phyloP scores from a whole-genome alignment of 2,329 filamentous ascomycete species.

The Bipolaris bicolor region DNA sequence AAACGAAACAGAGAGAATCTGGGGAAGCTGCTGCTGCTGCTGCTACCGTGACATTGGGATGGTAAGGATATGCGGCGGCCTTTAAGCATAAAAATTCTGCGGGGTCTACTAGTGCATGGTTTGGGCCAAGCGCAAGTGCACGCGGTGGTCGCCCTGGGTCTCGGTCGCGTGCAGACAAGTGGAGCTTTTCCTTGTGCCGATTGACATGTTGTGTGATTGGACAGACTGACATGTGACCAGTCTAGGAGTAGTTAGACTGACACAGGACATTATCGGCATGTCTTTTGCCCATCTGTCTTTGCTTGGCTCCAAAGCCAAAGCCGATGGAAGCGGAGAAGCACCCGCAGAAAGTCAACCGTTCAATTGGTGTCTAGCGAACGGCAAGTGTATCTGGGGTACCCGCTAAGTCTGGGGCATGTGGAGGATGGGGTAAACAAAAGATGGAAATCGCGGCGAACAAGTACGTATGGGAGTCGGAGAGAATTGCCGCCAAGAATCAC shows the following conservation, averaged over 20 bases:
- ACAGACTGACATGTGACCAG: constrained; percentile 13
- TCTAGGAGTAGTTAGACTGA: constrained; percentile 18
- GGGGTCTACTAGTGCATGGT: constrained; percentile 21
- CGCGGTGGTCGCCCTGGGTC: constrained; percentile 15
- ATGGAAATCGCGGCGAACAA: constrained; percentile 1
- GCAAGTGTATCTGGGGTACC: not conserved
- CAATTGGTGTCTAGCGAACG: not conserved
- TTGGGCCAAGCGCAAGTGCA: constrained; percentile 16
- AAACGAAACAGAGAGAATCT: constrained; percentile 13
- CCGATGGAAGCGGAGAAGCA: constrained; percentile 8
- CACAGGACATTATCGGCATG: not conserved
- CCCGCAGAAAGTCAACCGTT: constrained; percentile 1
- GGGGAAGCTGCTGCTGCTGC: constrained; percentile 24
- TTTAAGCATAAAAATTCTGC: constrained; percentile 35
- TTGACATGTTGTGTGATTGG: constrained; percentile 20
- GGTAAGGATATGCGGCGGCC: constrained; percentile 22
- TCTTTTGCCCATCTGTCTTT: constrained; percentile 9
- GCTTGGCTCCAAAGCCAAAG: constrained; percentile 8
- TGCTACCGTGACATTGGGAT: constrained; percentile 18
- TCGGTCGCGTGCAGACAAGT: constrained; percentile 28
- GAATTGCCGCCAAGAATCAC: not conserved
- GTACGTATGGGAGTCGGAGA: constrained; percentile 1
- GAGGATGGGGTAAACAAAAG: not conserved
- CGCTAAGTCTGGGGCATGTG: not conserved
- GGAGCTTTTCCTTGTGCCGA: constrained; percentile 21